Evolutionary conservation across 2,329 filamentous ascomycete genomes (phyloP).

Genomic region (Pseudocercospora cruenta): DNA sequence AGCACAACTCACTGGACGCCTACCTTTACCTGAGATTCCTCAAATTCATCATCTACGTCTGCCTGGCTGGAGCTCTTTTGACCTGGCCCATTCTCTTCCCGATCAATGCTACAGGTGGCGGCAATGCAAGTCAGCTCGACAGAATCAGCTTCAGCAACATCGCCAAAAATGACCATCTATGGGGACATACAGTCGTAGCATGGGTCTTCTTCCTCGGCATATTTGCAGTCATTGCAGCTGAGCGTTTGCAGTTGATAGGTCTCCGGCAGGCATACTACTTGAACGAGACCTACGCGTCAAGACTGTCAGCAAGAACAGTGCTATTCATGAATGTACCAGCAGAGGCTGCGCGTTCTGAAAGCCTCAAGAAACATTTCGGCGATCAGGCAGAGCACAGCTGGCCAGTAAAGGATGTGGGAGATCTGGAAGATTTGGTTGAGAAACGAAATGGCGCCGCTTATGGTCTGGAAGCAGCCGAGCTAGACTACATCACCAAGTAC

Average conservation of each 20-base stretch:
- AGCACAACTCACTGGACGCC: slow-evolving; percentile 54
- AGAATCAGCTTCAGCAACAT: slow-evolving; percentile 45
- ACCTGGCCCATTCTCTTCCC: slow-evolving; percentile 54
- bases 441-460: slow-evolving; percentile 48
- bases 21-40: slow-evolving; percentile 54
- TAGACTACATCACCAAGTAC: slow-evolving; percentile 46
- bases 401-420: slow-evolving; percentile 51
- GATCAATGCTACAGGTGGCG: slow-evolving; percentile 48
- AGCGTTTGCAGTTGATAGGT: slow-evolving; percentile 53
- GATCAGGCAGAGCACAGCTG: slow-evolving; percentile 45
- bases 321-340: slow-evolving; percentile 52
- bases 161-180: slow-evolving; percentile 46
- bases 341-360: slow-evolving; percentile 35
- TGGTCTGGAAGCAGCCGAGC: slow-evolving; percentile 50
- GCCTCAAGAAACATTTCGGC: slow-evolving; percentile 41
- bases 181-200: slow-evolving; percentile 49
- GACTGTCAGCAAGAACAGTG: slow-evolving; percentile 52
- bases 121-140: slow-evolving; percentile 38
- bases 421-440: slow-evolving; percentile 49
- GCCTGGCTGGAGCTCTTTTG: slow-evolving; percentile 47
- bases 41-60: slow-evolving; percentile 48
- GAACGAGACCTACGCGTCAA: slow-evolving; percentile 48
- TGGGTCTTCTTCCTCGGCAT: slow-evolving; percentile 48
- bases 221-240: slow-evolving; percentile 48
- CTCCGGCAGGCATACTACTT: slow-evolving; percentile 53